A percentile compares a stretch with the other conserved stretches of the same genome.
phyloP scores from a whole-genome alignment of 805 yeast species.

The Lachancea meyersii region DNA sequence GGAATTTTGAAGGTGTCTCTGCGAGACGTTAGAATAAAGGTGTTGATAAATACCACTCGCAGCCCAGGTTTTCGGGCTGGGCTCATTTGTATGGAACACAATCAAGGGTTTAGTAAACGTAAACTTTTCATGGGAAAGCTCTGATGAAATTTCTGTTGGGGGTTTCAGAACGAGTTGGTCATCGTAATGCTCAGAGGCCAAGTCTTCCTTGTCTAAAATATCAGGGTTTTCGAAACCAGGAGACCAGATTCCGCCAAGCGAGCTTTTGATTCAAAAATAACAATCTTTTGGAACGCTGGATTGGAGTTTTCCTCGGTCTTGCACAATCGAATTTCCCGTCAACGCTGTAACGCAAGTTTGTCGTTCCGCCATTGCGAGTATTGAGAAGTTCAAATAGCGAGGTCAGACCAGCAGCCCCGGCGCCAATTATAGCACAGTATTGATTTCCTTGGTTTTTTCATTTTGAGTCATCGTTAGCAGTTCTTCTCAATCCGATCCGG shows the following conservation, averaged over 20 bases:
- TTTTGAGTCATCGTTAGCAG: slow-evolving; percentile 1
- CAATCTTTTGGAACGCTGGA: slow-evolving; percentile 32
- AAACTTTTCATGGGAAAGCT: slow-evolving; percentile 13
- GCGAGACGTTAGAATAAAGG: slow-evolving; percentile 17
- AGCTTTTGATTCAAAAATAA: slow-evolving; percentile 39
- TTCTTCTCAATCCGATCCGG: neutral
- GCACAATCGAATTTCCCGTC: slow-evolving; percentile 12
- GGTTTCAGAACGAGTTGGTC: slow-evolving; percentile 33
- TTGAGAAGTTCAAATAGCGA: slow-evolving; percentile 32
- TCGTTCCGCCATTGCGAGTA: slow-evolving; percentile 26
- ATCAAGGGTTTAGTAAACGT: slow-evolving; percentile 9
- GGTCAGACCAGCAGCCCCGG: slow-evolving; percentile 40
- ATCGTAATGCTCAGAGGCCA: slow-evolving; percentile 30
- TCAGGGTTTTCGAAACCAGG: slow-evolving; percentile 18
- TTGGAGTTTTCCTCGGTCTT: slow-evolving; percentile 14
- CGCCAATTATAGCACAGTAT: slow-evolving; percentile 36
- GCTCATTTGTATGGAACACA: neutral
- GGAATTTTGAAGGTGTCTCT: slow-evolving; percentile 16
- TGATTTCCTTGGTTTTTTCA: neutral
- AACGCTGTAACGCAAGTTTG: slow-evolving; percentile 18
- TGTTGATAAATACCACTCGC: slow-evolving; percentile 18
- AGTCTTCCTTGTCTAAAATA: slow-evolving; percentile 23
- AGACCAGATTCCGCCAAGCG: slow-evolving; percentile 43
- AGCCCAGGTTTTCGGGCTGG: slow-evolving; percentile 8
- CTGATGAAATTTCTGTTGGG: slow-evolving; percentile 10